These are phyloP conservation scores for Xylaria castorea DNA, from an alignment of 495 filamentous ascomycete genomes.

Conservation along the genomic window DNA sequence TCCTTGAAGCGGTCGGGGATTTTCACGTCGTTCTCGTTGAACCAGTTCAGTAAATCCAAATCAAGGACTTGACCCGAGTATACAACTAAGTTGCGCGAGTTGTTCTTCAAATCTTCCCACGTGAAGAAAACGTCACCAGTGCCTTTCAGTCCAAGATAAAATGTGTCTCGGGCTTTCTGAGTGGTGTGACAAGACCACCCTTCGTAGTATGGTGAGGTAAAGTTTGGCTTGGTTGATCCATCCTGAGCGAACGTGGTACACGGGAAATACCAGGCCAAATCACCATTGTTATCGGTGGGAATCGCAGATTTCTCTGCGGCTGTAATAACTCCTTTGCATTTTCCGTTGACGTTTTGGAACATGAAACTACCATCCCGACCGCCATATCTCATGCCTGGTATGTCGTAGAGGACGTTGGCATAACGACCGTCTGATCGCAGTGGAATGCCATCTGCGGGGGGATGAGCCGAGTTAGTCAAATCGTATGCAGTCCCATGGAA, in stretches of 20 bases:
- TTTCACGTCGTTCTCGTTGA: slow-evolving; percentile 83
- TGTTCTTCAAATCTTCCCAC: slow-evolving; percentile 93
- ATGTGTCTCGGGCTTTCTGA: slow-evolving; percentile 66
- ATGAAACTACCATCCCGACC: slow-evolving; percentile 94
- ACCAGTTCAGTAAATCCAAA: slow-evolving; percentile 88
- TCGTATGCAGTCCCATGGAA: slow-evolving; percentile 92
- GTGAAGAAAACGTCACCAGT: slow-evolving; percentile 82
- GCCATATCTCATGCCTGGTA: slow-evolving; percentile 72
- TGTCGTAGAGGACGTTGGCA: slow-evolving; percentile 85
- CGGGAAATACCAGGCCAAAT: slow-evolving; percentile 97
- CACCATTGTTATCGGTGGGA: slow-evolving; percentile 75
- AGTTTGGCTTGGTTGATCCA: slow-evolving; percentile 79
- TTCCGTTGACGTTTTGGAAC: slow-evolving; percentile 98
- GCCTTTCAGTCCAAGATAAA: slow-evolving; percentile 71
- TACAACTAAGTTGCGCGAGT: slow-evolving; percentile 84
- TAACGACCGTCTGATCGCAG: slow-evolving; percentile 45
- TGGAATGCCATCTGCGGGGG: slow-evolving; percentile 79
- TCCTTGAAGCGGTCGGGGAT: slow-evolving; percentile 81
- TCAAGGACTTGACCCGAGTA: slow-evolving; percentile 95
- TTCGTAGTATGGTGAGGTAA: slow-evolving; percentile 72
- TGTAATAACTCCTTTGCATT: slow-evolving; percentile 91
- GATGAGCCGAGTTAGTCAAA: slow-evolving; percentile 74
- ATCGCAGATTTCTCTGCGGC: slow-evolving; percentile 73
- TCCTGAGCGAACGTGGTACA: slow-evolving; percentile 93
- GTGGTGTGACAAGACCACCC: slow-evolving; percentile 94